Evolutionary conservation across 2,329 filamentous ascomycete genomes (phyloP).

Genomic region (Pseudogymnoascus sp.): DNA sequence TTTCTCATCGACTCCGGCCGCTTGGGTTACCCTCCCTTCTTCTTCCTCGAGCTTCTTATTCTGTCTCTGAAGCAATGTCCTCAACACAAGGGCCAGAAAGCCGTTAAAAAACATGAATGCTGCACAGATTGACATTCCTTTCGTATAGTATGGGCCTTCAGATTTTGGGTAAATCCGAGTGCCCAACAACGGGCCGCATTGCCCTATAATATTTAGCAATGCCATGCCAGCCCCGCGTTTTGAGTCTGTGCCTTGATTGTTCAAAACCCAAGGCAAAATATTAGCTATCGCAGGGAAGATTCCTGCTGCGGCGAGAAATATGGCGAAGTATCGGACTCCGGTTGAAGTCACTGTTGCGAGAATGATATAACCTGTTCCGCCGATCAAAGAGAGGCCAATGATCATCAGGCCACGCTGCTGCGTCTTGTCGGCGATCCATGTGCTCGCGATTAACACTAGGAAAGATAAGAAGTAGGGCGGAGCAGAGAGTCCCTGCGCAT

Average conservation of each 20-base stretch:
- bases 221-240: constrained; percentile 58
- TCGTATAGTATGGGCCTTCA: constrained; percentile 39
- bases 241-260: constrained; percentile 62
- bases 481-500: constrained; percentile 63
- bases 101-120: constrained; percentile 53
- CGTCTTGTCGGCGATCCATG: constrained; percentile 56
- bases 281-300: constrained; percentile 62
- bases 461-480: constrained; percentile 63
- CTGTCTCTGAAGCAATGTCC: constrained; percentile 47
- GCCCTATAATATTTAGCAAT: constrained; percentile 59
- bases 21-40: background rate
- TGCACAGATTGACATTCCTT: constrained; percentile 52
- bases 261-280: constrained; percentile 60
- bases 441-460: constrained; percentile 49
- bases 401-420: constrained; percentile 57
- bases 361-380: constrained; percentile 54
- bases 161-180: constrained; percentile 50
- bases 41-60: constrained; percentile 50
- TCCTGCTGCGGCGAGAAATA: constrained; percentile 47
- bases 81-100: constrained; percentile 42
- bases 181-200: constrained; percentile 53
- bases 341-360: constrained; percentile 45
- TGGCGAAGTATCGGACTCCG: constrained; percentile 37
- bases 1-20: background rate
- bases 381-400: constrained; percentile 45